Evolutionary conservation across 1,284 basidiomycete genomes (phyloP), one percentile per base, ranked within the genome.

Genomic region (Afroboletus lepidellus): DNA sequence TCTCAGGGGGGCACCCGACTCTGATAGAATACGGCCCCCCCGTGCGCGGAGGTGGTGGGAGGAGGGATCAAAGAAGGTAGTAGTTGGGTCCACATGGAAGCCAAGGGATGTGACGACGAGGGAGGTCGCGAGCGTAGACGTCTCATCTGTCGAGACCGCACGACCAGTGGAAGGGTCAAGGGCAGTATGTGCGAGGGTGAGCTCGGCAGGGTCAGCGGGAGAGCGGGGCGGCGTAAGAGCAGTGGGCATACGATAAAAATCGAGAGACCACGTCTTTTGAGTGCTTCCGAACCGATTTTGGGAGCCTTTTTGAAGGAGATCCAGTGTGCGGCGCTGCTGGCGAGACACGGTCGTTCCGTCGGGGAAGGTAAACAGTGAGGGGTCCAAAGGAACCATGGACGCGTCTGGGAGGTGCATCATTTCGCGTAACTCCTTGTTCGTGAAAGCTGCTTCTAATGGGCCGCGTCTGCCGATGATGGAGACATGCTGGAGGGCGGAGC

Each of bases 381-480:
- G 69, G 9, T 76, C 69, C 12, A 91, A 70, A 6, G 87, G 85
- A 16, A 76, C 69, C 77, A 95, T 84, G 11, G 81, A 78, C 0
- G 86, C 83, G 38, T 86, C 81, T 2, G 85, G 77, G 15, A 98
- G 80, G 42, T 80, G 81, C 59, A 94, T 82, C 78, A 98, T 82
- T 73, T 99, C 96, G 24, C 96, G 78, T 3, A 98, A 78, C 71
- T 99, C 97, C 72, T 98, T 98, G 44, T 91, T 89, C 1, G 94
- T 96, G 66, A 96, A 98, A 0, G 94, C 90, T 0, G 93, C 89
- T 67, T 98, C 90, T 3, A 88, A 80, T 0, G 93, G 93, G 0
- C 95, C 96, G 15, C 96, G 78, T 36, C 97, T 76, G 0, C 87
- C 96, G 27, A 96, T 77, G 42, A 97, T 88, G 15, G 87, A 86